These are phyloP conservation scores for Nicotiana otophora DNA, from an alignment of 257 asterid species.

Conservation along the genomic window DNA sequence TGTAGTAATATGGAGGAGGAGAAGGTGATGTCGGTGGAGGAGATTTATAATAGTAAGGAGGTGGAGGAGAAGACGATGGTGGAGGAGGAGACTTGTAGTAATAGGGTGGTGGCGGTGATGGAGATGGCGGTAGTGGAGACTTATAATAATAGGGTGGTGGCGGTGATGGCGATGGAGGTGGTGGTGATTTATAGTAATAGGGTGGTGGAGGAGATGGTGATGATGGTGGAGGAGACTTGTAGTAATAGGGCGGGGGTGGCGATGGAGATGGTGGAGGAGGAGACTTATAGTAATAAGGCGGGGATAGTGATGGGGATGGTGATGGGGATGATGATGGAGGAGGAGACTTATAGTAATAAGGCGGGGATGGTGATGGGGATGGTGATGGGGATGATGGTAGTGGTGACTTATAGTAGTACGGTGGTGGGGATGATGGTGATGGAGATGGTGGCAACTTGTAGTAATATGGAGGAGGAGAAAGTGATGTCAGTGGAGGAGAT, in stretches of 20 bases:
- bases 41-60: not conserved
- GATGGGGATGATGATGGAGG: constrained; percentile 6
- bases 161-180: too few relatives aligned
- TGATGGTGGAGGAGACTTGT: constrained; percentile 7
- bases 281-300: constrained; percentile 4
- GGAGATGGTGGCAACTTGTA: not conserved
- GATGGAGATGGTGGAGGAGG: too few relatives aligned
- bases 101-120: constrained; percentile 28
- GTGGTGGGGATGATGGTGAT: too few relatives aligned
- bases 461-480: not conserved
- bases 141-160: not conserved
- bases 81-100: not conserved
- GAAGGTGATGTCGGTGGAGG: not conserved
- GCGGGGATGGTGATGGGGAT: too few relatives aligned
- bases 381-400: too few relatives aligned
- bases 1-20: not conserved
- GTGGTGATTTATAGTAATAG: not conserved
- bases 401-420: too few relatives aligned
- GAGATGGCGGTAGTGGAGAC: not conserved
- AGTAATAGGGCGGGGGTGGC: too few relatives aligned
- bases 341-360: not conserved
- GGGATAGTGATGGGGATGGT: too few relatives aligned
- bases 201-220: too few relatives aligned
- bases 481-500: too few relatives aligned
- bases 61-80: not conserved